Evolutionary conservation across 352 stramenopile genomes (phyloP).

Genomic region (Globisporangium spinosum): DNA sequence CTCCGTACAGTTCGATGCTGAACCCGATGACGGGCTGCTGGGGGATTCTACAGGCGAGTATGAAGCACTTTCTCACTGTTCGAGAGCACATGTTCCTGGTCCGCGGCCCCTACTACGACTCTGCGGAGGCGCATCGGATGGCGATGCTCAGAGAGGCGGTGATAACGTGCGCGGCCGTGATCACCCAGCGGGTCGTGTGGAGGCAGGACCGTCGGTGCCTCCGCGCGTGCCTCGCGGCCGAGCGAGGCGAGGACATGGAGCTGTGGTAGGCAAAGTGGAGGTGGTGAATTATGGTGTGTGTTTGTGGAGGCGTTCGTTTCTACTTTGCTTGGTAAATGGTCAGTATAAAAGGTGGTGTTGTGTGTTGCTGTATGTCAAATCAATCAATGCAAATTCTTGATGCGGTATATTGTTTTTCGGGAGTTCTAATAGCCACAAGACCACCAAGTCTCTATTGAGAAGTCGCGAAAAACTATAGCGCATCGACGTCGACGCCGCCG

Average conservation of each 20-base stretch:
- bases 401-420: background rate
- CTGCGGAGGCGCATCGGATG: background rate
- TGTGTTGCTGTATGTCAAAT: too few species aligned
- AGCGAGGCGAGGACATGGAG: background rate
- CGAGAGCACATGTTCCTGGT: background rate
- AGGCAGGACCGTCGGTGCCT: background rate
- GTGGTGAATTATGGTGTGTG: background rate
- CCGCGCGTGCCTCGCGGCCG: background rate
- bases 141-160: background rate
- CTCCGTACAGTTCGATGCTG: background rate
- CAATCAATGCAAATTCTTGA: background rate
- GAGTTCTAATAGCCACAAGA: background rate
- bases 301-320: background rate
- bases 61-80: background rate
- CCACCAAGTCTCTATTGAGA: background rate
- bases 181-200: background rate
- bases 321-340: background rate
- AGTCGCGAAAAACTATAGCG: constrained; percentile 12
- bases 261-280: background rate
- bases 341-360: background rate
- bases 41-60: background rate
- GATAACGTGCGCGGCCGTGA: background rate
- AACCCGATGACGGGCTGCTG: background rate
- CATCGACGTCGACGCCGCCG: constrained; percentile 49
- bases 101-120: background rate